Percentiles rank a stretch among this genome's conserved stretches.
phyloP scores from a whole-genome alignment of 345 rosid genomes.

The Firmiana major region DNA sequence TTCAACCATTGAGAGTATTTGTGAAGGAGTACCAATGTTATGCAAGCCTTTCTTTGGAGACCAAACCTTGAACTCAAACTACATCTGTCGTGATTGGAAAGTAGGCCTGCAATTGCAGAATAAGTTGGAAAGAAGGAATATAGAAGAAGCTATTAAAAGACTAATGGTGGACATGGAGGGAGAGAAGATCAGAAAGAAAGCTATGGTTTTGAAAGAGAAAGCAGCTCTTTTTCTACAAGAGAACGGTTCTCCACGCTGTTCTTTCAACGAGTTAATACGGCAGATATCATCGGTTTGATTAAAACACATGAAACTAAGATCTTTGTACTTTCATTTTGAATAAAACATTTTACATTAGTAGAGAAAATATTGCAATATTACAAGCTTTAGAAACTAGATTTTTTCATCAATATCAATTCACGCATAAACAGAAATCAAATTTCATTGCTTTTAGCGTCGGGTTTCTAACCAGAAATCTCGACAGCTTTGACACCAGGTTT shows the following conservation, averaged over 20 bases:
- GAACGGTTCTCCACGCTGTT: constrained; percentile 20
- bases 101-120: constrained; percentile 23
- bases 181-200: constrained; percentile 19
- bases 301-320: background rate
- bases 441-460: background rate
- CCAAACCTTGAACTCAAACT: constrained; percentile 25
- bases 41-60: constrained; percentile 37
- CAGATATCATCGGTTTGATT: background rate
- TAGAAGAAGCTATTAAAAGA: constrained; percentile 16
- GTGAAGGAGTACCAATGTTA: constrained; percentile 41
- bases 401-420: background rate
- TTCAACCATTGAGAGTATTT: constrained; percentile 34
- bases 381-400: no score
- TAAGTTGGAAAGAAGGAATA: constrained; percentile 24
- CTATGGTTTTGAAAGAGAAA: constrained; percentile 17
- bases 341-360: background rate
- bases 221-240: background rate
- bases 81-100: constrained; percentile 9
- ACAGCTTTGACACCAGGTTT: background rate
- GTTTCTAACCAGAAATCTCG: background rate
- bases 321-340: background rate
- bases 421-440: background rate
- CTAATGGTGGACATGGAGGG: constrained; percentile 29
- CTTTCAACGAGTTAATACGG: background rate
- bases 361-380: background rate